Percentiles rank a stretch among this genome's conserved stretches.
Conservation (phyloP, 805 yeast genomes). For the Alloascoidea hylecoeti region DNA sequence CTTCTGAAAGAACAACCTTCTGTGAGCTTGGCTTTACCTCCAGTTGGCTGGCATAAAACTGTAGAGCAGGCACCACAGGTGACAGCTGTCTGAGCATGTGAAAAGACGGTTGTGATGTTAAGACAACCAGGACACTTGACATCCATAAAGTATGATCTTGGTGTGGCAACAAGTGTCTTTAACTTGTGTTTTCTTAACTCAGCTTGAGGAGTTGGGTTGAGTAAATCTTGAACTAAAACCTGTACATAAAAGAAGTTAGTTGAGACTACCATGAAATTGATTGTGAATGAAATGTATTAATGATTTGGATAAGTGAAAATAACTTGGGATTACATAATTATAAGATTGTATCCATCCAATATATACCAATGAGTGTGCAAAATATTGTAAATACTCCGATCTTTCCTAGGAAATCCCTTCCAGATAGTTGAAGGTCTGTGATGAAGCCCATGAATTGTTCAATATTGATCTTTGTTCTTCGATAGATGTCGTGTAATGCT, state of each 20-base stretch:
- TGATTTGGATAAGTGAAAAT: no score
- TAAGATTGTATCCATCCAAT: no score
- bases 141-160: slow-evolving; percentile 99
- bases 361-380: no score
- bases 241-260: slow-evolving; percentile 11
- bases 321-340: no score
- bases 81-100: slow-evolving; percentile 99
- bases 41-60: slow-evolving; percentile 97
- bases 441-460: no score
- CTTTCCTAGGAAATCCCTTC: no score
- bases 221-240: slow-evolving; percentile 99
- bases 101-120: slow-evolving; percentile 97
- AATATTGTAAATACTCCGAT: no score
- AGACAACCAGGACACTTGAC: slow-evolving; percentile 99
- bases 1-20: slow-evolving; percentile 99
- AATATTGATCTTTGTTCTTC: no score
- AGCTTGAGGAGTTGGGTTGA: slow-evolving; percentile 94
- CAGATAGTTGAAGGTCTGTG: no score
- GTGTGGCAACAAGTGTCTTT: slow-evolving; percentile 93
- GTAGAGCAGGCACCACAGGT: slow-evolving; percentile 98
- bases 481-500: no score
- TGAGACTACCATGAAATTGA: no score
- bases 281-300: no score
- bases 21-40: slow-evolving; percentile 99
- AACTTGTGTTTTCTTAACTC: slow-evolving; percentile 96